Conservation (phyloP, 805 yeast genomes). For the Zygosaccharomyces siamensis region DNA sequence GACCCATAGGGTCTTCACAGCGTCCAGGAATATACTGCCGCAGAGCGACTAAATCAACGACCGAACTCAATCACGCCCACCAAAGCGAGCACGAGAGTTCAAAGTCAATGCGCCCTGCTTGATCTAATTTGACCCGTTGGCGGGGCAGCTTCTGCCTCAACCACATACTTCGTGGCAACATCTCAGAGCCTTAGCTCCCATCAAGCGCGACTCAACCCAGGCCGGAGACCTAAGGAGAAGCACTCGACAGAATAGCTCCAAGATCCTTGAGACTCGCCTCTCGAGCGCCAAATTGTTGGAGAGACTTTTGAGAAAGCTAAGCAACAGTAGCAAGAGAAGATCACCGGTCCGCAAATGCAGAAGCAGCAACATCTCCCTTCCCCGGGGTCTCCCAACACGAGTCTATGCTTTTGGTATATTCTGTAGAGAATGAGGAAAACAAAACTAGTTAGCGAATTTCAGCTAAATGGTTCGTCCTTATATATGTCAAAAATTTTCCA, state of each 20-base stretch:
- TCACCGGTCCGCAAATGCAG: constrained; percentile 17
- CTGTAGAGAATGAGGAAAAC: too few species aligned
- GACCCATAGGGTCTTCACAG: constrained; percentile 90
- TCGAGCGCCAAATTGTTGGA: constrained; percentile 67
- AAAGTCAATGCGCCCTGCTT: constrained; percentile 45
- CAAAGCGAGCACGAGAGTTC: constrained; percentile 35
- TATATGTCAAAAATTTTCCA: background rate
- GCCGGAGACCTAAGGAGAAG: constrained; percentile 37
- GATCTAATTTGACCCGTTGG: constrained; percentile 83
- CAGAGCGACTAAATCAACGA: constrained; percentile 49
- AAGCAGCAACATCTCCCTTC: constrained; percentile 27
- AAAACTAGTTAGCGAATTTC: too few species aligned
- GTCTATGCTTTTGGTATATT: constrained; percentile 19
- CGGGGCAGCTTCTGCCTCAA: constrained; percentile 90
- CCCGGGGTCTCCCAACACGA: constrained; percentile 25
- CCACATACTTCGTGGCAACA: constrained; percentile 28
- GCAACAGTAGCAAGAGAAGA: constrained; percentile 33
- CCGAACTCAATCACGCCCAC: constrained; percentile 54
- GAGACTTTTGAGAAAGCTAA: constrained; percentile 24
- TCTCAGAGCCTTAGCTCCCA: constrained; percentile 10
- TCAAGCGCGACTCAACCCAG: constrained; percentile 30
- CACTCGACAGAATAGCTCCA: constrained; percentile 10
- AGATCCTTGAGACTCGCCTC: constrained; percentile 47
- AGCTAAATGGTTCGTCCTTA: background rate
- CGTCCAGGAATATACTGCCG: constrained; percentile 99